phyloP scores from a whole-genome alignment of 2,329 filamentous ascomycete species.

The Pseudomassariella vexata region DNA sequence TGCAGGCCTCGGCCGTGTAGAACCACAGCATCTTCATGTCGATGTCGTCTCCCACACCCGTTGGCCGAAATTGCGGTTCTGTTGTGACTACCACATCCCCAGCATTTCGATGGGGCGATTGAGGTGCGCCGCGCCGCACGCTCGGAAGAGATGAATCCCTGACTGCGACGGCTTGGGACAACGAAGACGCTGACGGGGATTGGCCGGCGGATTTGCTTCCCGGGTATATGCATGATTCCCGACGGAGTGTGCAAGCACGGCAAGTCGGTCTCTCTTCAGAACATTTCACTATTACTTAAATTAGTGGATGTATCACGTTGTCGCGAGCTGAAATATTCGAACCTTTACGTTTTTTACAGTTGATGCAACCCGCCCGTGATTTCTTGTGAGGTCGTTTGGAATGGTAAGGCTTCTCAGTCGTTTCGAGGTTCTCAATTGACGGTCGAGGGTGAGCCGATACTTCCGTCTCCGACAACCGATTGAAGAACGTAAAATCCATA shows the following conservation, averaged over 20 bases:
- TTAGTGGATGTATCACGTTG: slow-evolving; percentile 6
- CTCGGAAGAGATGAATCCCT: slow-evolving; percentile 5
- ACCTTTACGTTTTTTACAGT: slow-evolving; percentile 51
- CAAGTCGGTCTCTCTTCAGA: slow-evolving; percentile 44
- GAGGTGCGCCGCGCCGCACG: slow-evolving; percentile 20
- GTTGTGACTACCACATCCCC: slow-evolving; percentile 18
- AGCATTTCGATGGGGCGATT: background rate
- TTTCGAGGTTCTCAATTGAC: slow-evolving; percentile 7
- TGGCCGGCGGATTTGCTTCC: slow-evolving; percentile 10
- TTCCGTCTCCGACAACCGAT: background rate
- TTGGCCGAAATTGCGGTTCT: slow-evolving; percentile 30
- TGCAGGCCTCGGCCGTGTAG: slow-evolving; percentile 40
- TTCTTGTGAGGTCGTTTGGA: slow-evolving; percentile 51
- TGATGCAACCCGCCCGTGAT: slow-evolving; percentile 45
- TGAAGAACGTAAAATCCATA: slow-evolving; percentile 2
- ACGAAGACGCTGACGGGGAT: slow-evolving; percentile 7
- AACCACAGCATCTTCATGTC: slow-evolving; percentile 54
- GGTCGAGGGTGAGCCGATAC: slow-evolving; percentile 1
- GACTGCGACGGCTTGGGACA: slow-evolving; percentile 4
- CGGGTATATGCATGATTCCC: slow-evolving; percentile 43
- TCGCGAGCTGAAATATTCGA: slow-evolving; percentile 25
- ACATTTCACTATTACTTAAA: slow-evolving; percentile 39
- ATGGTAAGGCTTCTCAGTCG: slow-evolving; percentile 27
- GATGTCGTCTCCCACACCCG: slow-evolving; percentile 24
- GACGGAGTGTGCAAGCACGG: slow-evolving; percentile 41